These are phyloP conservation scores for Hyaloscypha hepaticicola DNA, from an alignment of 495 filamentous ascomycete species.

Conservation along the genomic window DNA sequence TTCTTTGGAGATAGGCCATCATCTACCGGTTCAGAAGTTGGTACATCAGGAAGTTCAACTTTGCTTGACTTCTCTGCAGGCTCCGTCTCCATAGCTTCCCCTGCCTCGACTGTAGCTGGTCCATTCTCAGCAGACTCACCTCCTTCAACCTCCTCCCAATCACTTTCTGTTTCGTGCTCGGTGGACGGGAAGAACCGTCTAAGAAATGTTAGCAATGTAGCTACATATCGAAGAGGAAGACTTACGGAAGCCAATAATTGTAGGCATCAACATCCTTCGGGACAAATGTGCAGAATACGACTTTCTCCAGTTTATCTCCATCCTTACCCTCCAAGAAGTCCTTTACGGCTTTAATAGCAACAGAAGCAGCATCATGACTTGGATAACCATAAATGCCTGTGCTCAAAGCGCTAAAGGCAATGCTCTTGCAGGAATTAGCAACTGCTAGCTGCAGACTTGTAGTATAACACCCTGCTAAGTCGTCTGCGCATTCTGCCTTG, in stretches of 20 bases:
- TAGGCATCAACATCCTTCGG: conserved; percentile 75
- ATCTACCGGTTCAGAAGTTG: conserved; percentile 36
- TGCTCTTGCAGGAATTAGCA: conserved; percentile 58
- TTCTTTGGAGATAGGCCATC: conserved; percentile 37
- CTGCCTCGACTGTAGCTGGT: conserved; percentile 19
- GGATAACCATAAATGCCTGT: conserved; percentile 93
- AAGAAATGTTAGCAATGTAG: not conserved
- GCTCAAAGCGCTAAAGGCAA: conserved; percentile 82
- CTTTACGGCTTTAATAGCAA: conserved; percentile 67
- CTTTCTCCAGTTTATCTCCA: conserved; percentile 60
- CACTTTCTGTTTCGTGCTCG: conserved; percentile 17
- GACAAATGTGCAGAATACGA: conserved; percentile 82
- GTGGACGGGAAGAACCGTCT: conserved; percentile 30
- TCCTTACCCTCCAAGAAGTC: conserved; percentile 62
- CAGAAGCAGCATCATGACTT: conserved; percentile 62
- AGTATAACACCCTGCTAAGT: conserved; percentile 71
- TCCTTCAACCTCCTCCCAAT: conserved; percentile 34
- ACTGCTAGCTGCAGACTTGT: conserved; percentile 72
- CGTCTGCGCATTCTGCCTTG: conserved; percentile 33
- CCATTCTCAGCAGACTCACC: conserved; percentile 26
- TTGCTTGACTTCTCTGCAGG: conserved; percentile 25
- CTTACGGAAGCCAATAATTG: conserved; percentile 68
- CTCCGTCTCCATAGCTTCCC: not conserved
- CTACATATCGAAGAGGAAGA: conserved; percentile 16
- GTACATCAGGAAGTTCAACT: conserved; percentile 37